Conservation (phyloP, 352 stramenopile genomes). For the Globisporangium splendens region DNA sequence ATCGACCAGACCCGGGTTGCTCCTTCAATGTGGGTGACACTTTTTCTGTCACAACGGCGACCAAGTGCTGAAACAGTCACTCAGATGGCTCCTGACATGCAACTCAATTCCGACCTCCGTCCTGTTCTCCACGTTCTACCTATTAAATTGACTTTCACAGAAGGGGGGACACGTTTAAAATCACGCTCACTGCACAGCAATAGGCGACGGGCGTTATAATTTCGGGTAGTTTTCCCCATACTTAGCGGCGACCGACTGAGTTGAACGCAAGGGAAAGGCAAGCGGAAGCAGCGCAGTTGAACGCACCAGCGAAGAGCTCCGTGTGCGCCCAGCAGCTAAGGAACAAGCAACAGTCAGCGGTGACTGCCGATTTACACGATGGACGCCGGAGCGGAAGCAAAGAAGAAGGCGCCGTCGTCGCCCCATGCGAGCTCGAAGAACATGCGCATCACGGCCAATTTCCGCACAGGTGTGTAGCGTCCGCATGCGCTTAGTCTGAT, state of each 20-base stretch:
- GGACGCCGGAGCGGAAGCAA: slow-evolving; percentile 5
- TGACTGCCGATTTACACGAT: not conserved
- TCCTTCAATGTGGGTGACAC: slow-evolving; percentile 3
- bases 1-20: not conserved
- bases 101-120: not conserved
- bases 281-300: not conserved
- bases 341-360: too few species aligned
- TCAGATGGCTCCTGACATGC: not conserved
- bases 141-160: not conserved
- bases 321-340: not conserved
- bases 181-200: not conserved
- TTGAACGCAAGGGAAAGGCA: not conserved
- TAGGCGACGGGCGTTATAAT: not conserved
- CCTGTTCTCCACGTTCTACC: not conserved
- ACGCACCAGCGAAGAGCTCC: not conserved
- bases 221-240: not conserved
- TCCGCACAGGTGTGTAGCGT: slow-evolving; percentile 40
- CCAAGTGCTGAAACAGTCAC: not conserved
- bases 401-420: slow-evolving; percentile 14
- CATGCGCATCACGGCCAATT: slow-evolving; percentile 55
- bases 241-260: not conserved
- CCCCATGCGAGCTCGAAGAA: slow-evolving; percentile 8
- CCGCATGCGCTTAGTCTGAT: not conserved
- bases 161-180: not conserved
- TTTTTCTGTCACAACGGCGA: slow-evolving; percentile 1